phyloP scores from a whole-genome alignment of 2,329 filamentous ascomycete genomes.

The Tolypocladium cylindrosporum region DNA sequence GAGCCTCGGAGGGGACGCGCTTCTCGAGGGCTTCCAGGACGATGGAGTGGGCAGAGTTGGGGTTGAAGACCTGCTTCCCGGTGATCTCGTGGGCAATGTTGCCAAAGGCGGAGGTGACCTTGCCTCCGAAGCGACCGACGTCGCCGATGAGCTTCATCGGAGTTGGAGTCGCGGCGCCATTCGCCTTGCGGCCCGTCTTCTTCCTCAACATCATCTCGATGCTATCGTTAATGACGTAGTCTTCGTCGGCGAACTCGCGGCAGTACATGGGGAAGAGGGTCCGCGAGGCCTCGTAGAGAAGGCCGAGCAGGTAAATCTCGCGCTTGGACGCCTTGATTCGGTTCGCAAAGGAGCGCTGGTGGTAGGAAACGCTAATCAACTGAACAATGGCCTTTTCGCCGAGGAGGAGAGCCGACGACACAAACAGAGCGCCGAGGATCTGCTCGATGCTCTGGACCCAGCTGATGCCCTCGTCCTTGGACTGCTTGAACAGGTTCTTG shows the following conservation, averaged over 20 bases:
- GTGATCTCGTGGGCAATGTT: conserved; percentile 92
- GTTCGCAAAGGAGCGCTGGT: conserved; percentile 72
- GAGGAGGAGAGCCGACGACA: conserved; percentile 60
- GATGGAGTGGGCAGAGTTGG: conserved; percentile 79
- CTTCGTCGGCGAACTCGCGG: conserved; percentile 80
- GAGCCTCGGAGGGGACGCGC: conserved; percentile 72
- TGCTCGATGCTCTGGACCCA: conserved; percentile 53
- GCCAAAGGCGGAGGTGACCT: conserved; percentile 85
- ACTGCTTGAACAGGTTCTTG: conserved; percentile 37
- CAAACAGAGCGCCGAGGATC: conserved; percentile 56
- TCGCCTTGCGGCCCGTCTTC: conserved; percentile 36
- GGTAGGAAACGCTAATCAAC: conserved; percentile 76
- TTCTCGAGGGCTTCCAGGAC: conserved; percentile 85
- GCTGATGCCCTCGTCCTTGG: conserved; percentile 21
- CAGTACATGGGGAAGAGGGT: conserved; percentile 88
- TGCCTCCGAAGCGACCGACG: conserved; percentile 77
- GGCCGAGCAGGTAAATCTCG: conserved; percentile 68
- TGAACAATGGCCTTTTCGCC: conserved; percentile 73
- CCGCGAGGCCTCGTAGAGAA: conserved; percentile 85
- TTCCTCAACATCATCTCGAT: conserved; percentile 57
- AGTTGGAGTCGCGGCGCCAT: conserved; percentile 60
- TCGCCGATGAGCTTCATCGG: conserved; percentile 72
- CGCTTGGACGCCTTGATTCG: conserved; percentile 85
- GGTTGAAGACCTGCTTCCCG: conserved; percentile 90
- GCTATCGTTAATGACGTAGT: conserved; percentile 82